Evolutionary conservation across 106 monocot species (phyloP), one percentile per base, ranked within the genome.

Genomic region (Posidonia australis): DNA sequence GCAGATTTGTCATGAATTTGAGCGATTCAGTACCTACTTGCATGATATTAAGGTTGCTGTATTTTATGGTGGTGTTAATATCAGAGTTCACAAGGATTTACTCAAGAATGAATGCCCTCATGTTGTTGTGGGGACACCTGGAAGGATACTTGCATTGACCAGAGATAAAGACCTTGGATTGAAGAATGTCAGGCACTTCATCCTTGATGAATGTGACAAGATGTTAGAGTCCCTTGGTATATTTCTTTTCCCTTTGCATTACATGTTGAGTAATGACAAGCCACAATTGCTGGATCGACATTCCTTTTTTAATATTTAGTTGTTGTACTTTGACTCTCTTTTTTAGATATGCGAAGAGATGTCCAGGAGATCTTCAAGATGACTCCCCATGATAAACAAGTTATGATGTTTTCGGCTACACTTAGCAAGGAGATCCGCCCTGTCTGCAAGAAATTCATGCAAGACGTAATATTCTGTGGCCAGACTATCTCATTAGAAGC

Each of bases 331-430:
- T n/a, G n/a, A n/a, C n/a, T n/a, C n/a, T n/a, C n/a, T n/a, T n/a
- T n/a, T 22, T 90, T 75, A 99, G 98, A 99, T 63, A 99, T 99
- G 98, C 81, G 98, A 27, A 90, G 83, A 68, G 98, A 99, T 78
- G 98, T 99, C 5, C 98, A 99, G 76, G 91, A 99, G 76, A 99
- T 99, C 17, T 99, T 99, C 65, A 91, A 99, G 83, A 99, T 91
- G 91, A 99, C 98, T 72, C 98, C 98, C 46, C 98, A 99, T 78
- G 98, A 99, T 44, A 99, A 99, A 69, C 98, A 99, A 67, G 98
- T 99, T 27, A 99, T 99, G 98, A 99, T 99, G 98, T 99, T 99
- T 77, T 99, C 98, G 56, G 98, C 98, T 2, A 99, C 98, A n/a
- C 85, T 99, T 43, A 88, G 98, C 83, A 99, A 99, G 77, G 98